These are phyloP conservation scores for Erodium trifolium DNA, from an alignment of 441 rosid genomes.

Conservation along the genomic window DNA sequence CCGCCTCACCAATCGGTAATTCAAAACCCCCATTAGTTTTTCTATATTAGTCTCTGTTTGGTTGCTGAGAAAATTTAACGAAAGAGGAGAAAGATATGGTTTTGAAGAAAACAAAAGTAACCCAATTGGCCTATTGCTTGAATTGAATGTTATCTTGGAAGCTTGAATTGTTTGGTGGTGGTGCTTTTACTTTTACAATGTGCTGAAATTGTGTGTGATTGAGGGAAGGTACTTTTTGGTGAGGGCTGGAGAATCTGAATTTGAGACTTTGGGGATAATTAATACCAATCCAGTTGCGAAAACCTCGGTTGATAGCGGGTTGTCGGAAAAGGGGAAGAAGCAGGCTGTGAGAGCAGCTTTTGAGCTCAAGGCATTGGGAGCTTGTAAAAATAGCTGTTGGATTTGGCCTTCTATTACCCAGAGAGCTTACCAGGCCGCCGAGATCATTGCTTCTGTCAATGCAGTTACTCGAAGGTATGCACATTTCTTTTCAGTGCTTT, in stretches of 20 bases:
- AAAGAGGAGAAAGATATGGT: not conserved
- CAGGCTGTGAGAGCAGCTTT: constrained; percentile 60
- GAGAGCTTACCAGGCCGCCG: constrained; percentile 93
- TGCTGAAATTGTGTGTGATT: not conserved
- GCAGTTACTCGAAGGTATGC: constrained; percentile 60
- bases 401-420: constrained; percentile 97
- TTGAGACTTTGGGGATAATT: constrained; percentile 65
- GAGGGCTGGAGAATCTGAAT: constrained; percentile 86
- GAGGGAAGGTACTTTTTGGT: constrained; percentile 61
- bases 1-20: constrained; percentile 51
- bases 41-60: not conserved
- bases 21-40: not conserved
- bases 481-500: not conserved
- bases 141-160: not conserved
- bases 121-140: constrained; percentile 3
- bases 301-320: constrained; percentile 75
- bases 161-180: not conserved
- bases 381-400: constrained; percentile 76
- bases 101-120: not conserved
- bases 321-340: constrained; percentile 81
- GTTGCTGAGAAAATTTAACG: not conserved
- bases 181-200: not conserved
- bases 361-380: constrained; percentile 60
- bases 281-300: constrained; percentile 80
- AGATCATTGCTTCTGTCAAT: constrained; percentile 67